Conservation (phyloP, 2,329 filamentous ascomycete species). For the Chrysoporthe cubensis region DNA sequence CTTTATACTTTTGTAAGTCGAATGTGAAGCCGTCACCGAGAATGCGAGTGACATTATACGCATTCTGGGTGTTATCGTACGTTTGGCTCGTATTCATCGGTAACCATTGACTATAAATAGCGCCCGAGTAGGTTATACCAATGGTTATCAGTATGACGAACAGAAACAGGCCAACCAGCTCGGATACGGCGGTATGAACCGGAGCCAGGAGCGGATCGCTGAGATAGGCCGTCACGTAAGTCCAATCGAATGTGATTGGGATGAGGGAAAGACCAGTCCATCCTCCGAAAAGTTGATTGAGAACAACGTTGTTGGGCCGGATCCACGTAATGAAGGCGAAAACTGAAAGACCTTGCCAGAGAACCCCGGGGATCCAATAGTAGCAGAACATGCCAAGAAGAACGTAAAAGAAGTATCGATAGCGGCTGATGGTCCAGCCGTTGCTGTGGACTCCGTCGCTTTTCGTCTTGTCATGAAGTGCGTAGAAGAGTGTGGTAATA, state of each 20-base stretch:
- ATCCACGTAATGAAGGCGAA: constrained; percentile 54
- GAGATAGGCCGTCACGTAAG: constrained; percentile 40
- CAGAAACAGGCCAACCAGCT: constrained; percentile 45
- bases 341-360: constrained; percentile 45
- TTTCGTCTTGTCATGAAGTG: constrained; percentile 46
- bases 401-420: constrained; percentile 51
- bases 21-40: constrained; percentile 53
- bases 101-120: constrained; percentile 55
- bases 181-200: constrained; percentile 47
- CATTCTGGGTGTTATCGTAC: constrained; percentile 59
- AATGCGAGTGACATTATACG: constrained; percentile 57
- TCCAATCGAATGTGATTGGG: constrained; percentile 50
- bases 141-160: constrained; percentile 50
- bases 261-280: constrained; percentile 46
- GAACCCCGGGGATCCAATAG: constrained; percentile 40
- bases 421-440: constrained; percentile 50
- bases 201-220: constrained; percentile 40
- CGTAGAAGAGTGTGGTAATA: constrained; percentile 52
- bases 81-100: constrained; percentile 58
- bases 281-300: constrained; percentile 56
- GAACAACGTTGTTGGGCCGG: constrained; percentile 48
- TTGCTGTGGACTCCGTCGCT: constrained; percentile 45
- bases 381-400: constrained; percentile 49
- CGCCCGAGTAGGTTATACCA: constrained; percentile 50
- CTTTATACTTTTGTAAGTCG: constrained; percentile 54